Conservation (phyloP, 345 rosid species). For the Citrus maxima region DNA sequence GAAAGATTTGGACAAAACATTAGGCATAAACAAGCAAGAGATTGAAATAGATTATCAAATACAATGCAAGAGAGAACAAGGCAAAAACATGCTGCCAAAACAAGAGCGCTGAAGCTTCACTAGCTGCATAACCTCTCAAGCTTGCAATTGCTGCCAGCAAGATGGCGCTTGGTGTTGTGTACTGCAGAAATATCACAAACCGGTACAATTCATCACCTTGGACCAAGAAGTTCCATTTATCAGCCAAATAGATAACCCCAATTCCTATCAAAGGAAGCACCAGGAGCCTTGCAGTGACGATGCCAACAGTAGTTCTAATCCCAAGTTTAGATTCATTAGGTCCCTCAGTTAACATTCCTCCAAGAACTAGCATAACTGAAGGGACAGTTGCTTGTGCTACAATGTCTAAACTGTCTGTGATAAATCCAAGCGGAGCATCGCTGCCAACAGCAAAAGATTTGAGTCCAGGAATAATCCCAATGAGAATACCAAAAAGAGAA, state of each 20-base stretch:
- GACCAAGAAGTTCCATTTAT: constrained; percentile 23
- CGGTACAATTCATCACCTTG: constrained; percentile 25
- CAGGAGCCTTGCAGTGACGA: constrained; percentile 38
- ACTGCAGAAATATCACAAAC: constrained; percentile 48
- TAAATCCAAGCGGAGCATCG: constrained; percentile 22
- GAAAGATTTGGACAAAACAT: neutral
- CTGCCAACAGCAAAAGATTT: constrained; percentile 13
- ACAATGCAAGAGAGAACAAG: constrained; percentile 22
- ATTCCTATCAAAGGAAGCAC: constrained; percentile 41
- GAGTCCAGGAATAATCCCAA: constrained; percentile 20
- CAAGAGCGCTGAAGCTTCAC: constrained; percentile 33
- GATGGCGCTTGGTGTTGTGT: constrained; percentile 43
- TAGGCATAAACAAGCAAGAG: neutral
- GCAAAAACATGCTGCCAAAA: constrained; percentile 41
- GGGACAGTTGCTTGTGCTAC: constrained; percentile 29
- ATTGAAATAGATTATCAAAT: constrained; percentile 26
- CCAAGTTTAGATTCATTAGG: constrained; percentile 38
- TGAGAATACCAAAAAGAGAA: constrained; percentile 15
- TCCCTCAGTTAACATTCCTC: constrained; percentile 35
- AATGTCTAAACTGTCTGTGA: constrained; percentile 29
- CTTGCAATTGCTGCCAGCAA: constrained; percentile 33
- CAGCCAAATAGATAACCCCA: constrained; percentile 32
- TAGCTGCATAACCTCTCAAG: constrained; percentile 32
- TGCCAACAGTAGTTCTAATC: constrained; percentile 37
- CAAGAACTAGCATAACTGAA: constrained; percentile 27